Base-by-base conservation (phyloP, 164 flowering plant species). In the Umbellularia californica region DNA sequence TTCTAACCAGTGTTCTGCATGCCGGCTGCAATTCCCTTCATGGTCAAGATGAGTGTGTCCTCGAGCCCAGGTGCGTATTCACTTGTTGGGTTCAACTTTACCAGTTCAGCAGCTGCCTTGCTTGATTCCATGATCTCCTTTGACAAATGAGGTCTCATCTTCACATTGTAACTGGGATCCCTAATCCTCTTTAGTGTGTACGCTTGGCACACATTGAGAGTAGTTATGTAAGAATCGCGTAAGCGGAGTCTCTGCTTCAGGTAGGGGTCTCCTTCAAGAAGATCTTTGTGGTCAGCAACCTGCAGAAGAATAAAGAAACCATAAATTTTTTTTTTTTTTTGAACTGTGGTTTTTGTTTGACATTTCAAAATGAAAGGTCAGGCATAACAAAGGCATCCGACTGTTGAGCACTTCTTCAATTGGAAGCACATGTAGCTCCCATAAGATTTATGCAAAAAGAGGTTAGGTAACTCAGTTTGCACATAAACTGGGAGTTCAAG, bases 11-110 rank as follows among this genome's bases (percentile, higher is more conserved):
- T 95, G 85, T 95, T 95, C 85, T 95, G 99, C 87, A 95, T 41
- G 17, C 99, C 99, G 25, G 99, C 99, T 64, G 99, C 99, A 78
- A 95, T 88, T 78, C 97, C 99, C 87, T 95, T 95, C 99, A 95
- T 95, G 79, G 99, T 95, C 85, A 95, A 80, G 78, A 95, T 95
- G 81, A 95, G 97, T 27, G 99, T 95, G 81, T 95, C 99, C 84
- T 95, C 99, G 81, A 95, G 78, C 65, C 99, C 99, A 51, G 99
- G 99, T 17, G 97, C 99, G 69, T 95, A 93, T 24, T 95, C 99
- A 70, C 99, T 95, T n/a, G 91, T 82, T 3, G 93, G 97, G 83
- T 95, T 95, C 82, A 95, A 80, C 77, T 83, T 87, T 81, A 95
- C 90, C 22, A 91, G 86, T 68, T 95, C 98, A 28, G 88, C 84